Evolutionary conservation across 495 filamentous ascomycete species (phyloP), one percentile per base, ranked within the genome.

Genomic region (Stereocaulon alpinum): DNA sequence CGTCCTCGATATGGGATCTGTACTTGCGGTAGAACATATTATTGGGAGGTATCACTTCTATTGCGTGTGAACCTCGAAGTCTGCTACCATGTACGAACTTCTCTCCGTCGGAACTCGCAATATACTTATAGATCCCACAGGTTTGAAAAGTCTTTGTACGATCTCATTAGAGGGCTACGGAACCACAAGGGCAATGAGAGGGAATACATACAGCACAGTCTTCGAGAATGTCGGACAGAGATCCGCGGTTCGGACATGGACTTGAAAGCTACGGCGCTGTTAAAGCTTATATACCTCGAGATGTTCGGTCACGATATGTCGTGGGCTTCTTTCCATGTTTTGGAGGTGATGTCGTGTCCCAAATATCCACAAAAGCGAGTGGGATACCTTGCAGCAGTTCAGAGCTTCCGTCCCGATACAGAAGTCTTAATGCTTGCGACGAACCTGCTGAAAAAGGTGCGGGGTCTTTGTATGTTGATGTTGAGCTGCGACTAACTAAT

Each of bases 271-370:
- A 96, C 91, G 11, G 94, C 93, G 42, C 77, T 97, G 37, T 74
- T 98, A 65, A 98, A 98, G 74, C 77, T 98, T 58, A 85, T 95
- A 41, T 98, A 98, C 69, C 80, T 98, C 61, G 93, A 98, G 70
- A 98, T 98, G 93, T 90, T 96, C 68, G 93, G 93, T 12, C 88
- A 98, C 67, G 93, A 98, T 73, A 98, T 98, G 93, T 96, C 93
- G 0, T 98, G 93, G 93, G 93, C 94, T 20, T 89, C 90, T 10
- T 98, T 98, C 71, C 88, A 97, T 70, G 93, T 96, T 14, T 84
- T 98, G 37, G 93, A 98, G 73, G 93, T 98, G 71, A 98, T 98
- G 93, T 94, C 91, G 24, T 93, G 88, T 6, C 72, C 85, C 17
- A 96, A 96, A 71, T 96, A 96, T 70, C 77, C 87, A 40, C 93